Evolutionary conservation across 257 asterid species (phyloP).

Genomic region (Nicotiana tomentosiformis): DNA sequence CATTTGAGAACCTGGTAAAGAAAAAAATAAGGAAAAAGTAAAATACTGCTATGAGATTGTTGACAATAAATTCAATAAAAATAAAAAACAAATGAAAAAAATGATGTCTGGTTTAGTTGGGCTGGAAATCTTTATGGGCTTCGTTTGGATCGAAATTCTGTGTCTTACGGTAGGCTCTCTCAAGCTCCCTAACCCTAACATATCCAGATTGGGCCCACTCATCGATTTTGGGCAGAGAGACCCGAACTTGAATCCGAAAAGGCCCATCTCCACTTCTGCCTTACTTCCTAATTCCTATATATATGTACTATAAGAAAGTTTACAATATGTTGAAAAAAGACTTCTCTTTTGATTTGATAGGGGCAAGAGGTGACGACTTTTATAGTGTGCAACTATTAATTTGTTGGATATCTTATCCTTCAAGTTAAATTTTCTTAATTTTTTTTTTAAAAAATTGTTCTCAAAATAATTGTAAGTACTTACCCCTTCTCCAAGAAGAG

Average conservation of each 20-base stretch:
- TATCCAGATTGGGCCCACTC: constrained; percentile 14
- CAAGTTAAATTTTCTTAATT: not conserved
- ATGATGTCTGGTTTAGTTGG: not conserved
- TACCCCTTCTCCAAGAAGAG: constrained; percentile 4
- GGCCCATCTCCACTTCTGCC: not conserved
- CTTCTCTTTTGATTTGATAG: not conserved
- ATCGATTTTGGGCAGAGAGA: constrained; percentile 28
- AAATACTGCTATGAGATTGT: not conserved
- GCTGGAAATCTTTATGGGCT: not conserved
- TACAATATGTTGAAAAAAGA: not conserved
- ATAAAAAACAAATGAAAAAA: not conserved
- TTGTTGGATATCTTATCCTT: constrained; percentile 1
- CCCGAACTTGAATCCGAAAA: constrained; percentile 33
- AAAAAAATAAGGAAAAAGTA: not conserved
- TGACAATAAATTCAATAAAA: not conserved
- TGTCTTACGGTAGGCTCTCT: constrained; percentile 26
- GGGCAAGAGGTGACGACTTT: not conserved
- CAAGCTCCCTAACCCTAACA: constrained; percentile 22
- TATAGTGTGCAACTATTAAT: not conserved
- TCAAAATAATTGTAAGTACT: too few species aligned
- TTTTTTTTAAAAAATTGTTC: not conserved
- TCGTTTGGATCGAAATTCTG: not conserved
- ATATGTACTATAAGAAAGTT: too few species aligned
- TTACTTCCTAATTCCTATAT: too few species aligned
- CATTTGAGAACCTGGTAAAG: not conserved